These are phyloP conservation scores for Kwoniella heveanensis DNA, from an alignment of 768 basidiomycete species.

Conservation along the genomic window DNA sequence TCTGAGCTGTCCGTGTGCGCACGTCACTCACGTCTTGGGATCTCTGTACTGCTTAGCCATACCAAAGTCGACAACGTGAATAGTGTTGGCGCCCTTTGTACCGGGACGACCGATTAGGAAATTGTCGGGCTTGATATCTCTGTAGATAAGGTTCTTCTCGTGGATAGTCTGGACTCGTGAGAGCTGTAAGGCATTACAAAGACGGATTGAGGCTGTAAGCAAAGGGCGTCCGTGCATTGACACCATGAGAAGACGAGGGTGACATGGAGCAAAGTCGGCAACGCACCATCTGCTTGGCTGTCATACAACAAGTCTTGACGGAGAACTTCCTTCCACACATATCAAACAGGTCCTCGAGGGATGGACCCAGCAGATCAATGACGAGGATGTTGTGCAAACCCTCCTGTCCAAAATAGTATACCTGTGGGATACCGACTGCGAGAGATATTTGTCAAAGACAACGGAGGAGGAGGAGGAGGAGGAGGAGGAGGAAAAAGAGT, in stretches of 20 bases:
- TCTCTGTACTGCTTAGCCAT: constrained; percentile 99
- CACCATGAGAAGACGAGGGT: too few species aligned
- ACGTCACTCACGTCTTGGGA: constrained; percentile 79
- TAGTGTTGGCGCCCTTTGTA: constrained; percentile 78
- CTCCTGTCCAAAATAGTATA: constrained; percentile 99
- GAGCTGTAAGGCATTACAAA: constrained; percentile 62
- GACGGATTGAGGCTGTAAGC: neutral
- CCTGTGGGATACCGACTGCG: constrained; percentile 95
- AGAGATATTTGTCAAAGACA: too few species aligned
- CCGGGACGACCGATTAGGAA: constrained; percentile 93
- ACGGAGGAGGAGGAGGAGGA: neutral
- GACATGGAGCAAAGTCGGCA: too few species aligned
- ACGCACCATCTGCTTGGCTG: constrained; percentile 95
- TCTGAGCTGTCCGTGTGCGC: too few species aligned
- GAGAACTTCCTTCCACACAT: constrained; percentile 98
- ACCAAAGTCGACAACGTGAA: constrained; percentile 88
- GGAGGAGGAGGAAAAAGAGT: constrained; percentile 3
- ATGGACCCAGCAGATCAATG: constrained; percentile 95
- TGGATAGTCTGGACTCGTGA: constrained; percentile 96
- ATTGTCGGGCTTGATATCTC: constrained; percentile 99
- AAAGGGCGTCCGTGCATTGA: neutral
- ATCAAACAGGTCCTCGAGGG: constrained; percentile 96
- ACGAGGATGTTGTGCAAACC: constrained; percentile 98
- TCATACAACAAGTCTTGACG: constrained; percentile 98
- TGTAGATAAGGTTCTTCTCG: constrained; percentile 98